Base-by-base conservation (phyloP, 2,329 filamentous ascomycete species). In the Herpotrichia juniperi region DNA sequence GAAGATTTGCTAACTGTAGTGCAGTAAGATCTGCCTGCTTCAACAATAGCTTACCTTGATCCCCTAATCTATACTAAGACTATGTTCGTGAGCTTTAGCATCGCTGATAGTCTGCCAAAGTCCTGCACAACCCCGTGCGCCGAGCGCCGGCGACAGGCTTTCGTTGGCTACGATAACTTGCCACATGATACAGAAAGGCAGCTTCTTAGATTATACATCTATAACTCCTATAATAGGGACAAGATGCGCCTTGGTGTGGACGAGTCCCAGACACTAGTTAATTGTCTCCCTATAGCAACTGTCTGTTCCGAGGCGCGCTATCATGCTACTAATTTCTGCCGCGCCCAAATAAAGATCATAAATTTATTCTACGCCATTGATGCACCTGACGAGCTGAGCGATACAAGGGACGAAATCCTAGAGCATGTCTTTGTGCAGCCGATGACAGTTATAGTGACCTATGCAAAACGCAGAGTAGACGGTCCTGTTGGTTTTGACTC, bases 131-230 rank as follows among this genome's bases (percentile, higher is more conserved):
- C 34, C 42, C 34, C 40, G n/a, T 7, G 32, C 34, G 45, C 40
- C 39, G 53, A 55, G 42, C 48, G 53, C 34, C 39, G 31, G 48
- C 48, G 53, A 51, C 48, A 55, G 22, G 48, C 45, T 8, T 51
- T 54, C 14, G 14, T 54, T 39, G 44, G 47, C 43, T 48, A 54
- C 52, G 44, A 51, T 35, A 47, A 49, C 34, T 12, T 51, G 26
- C 45, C 44, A 43, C 5, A 48, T 37, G 16, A 43, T 19, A 22
- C 22, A 17, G 44, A 51, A 39, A 55, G 39, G 42, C 48, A 46
- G 35, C 48, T 25, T 35, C 53, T 55, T 21, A 40, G 45, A 37
- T 2, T 51, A 14, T 49, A 49, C 22, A 16, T 55, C 26, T 35
- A 39, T 37, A 16, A 37, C 24, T 48, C 50, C 28, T 9, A 21